These are phyloP conservation scores for Coniosporium apollinis DNA, from an alignment of 495 filamentous ascomycete species.

Conservation along the genomic window DNA sequence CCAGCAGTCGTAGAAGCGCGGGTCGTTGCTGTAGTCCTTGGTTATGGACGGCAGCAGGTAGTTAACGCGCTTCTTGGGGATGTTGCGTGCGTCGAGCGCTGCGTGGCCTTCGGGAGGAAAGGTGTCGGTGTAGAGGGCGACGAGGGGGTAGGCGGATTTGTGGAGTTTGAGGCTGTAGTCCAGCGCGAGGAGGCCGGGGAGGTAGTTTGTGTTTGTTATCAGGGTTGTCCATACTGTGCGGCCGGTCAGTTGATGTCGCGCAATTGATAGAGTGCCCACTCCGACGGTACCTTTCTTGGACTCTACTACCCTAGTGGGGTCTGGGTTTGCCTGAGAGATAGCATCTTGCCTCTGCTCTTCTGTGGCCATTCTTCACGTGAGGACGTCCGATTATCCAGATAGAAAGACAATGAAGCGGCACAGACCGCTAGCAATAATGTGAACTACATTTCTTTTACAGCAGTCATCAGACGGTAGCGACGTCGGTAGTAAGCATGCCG, in stretches of 20 bases:
- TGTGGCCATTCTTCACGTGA: too few species aligned
- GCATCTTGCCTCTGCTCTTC: conserved; percentile 1
- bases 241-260: background rate
- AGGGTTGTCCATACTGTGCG: conserved; percentile 56
- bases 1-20: conserved; percentile 72
- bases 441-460: too few species aligned
- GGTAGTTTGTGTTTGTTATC: conserved; percentile 59
- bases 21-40: conserved; percentile 46
- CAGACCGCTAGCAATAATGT: too few species aligned
- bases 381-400: too few species aligned
- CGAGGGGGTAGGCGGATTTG: conserved; percentile 46
- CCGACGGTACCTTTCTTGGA: conserved; percentile 19
- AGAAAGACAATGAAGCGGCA: too few species aligned
- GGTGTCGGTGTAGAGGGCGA: conserved; percentile 61
- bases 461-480: too few species aligned
- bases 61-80: conserved; percentile 41
- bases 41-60: conserved; percentile 42
- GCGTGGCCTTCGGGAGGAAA: conserved; percentile 44
- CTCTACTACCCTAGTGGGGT: conserved; percentile 12
- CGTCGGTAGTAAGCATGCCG: too few species aligned
- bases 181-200: conserved; percentile 55
- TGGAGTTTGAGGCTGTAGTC: conserved; percentile 45
- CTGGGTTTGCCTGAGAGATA: conserved; percentile 7
- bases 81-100: conserved; percentile 45
- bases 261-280: background rate